Evolutionary conservation across 495 filamentous ascomycete species (phyloP).

Genomic region (Penicillium pancosmium): DNA sequence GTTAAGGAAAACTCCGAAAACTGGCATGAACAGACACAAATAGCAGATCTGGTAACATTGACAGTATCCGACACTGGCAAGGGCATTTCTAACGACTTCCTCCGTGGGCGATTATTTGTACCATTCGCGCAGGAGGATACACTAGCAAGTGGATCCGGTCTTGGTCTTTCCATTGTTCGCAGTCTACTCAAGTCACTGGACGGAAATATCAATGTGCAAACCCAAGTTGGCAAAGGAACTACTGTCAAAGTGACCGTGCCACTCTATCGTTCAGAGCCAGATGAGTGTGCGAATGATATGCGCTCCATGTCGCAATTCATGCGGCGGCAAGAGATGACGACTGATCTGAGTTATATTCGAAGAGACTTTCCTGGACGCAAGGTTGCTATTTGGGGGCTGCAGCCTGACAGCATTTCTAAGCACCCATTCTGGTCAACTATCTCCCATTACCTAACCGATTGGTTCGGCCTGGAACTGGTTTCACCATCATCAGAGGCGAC

Average conservation of each 20-base stretch:
- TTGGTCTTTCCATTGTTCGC: conserved; percentile 47
- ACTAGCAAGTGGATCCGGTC: conserved; percentile 46
- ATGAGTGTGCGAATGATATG: conserved; percentile 13
- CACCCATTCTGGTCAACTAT: conserved; percentile 29
- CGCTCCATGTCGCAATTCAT: conserved; percentile 4
- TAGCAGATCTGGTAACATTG: background rate
- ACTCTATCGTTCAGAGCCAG: conserved; percentile 29
- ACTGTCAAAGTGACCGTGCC: conserved; percentile 51
- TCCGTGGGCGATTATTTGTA: conserved; percentile 44
- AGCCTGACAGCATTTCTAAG: conserved; percentile 18
- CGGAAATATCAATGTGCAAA: conserved; percentile 46
- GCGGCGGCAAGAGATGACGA: conserved; percentile 14
- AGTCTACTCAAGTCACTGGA: conserved; percentile 42
- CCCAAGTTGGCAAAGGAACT: conserved; percentile 46
- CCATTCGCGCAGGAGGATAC: conserved; percentile 53
- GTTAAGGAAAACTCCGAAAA: conserved; percentile 25
- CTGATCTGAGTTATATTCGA: conserved; percentile 23
- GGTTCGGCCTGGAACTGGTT: conserved; percentile 45
- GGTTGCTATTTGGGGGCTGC: conserved; percentile 37
- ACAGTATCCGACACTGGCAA: conserved; percentile 40
- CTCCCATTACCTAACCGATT: conserved; percentile 39
- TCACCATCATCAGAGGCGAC: conserved; percentile 23
- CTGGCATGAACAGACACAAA: background rate
- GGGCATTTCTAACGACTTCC: conserved; percentile 39
- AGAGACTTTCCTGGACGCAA: conserved; percentile 26